Conservation (phyloP, 139 green algal genomes). For the Chlamydomonas applanata region DNA sequence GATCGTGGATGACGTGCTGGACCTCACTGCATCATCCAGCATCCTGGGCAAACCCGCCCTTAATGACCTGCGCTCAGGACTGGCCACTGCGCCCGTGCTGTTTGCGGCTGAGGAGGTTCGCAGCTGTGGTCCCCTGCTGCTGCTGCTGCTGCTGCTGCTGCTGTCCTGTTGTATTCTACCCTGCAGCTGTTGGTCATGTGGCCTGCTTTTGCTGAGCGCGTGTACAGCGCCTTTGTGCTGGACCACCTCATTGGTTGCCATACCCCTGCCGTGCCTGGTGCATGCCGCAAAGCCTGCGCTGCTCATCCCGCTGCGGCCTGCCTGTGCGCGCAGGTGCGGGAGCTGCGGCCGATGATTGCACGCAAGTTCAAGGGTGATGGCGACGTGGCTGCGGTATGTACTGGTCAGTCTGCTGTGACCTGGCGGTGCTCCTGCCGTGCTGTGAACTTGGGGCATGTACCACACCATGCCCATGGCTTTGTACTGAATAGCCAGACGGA, state of each 20-base stretch:
- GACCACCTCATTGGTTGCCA: too few species aligned
- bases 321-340: too few species aligned
- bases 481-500: too few species aligned
- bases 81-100: constrained; percentile 92
- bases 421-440: not conserved
- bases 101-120: constrained; percentile 73
- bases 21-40: constrained; percentile 77
- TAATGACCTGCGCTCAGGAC: constrained; percentile 84
- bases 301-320: too few species aligned
- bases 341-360: constrained; percentile 75
- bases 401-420: not conserved
- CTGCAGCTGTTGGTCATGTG: not conserved
- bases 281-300: too few species aligned
- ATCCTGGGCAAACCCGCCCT: constrained; percentile 93
- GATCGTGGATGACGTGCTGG: constrained; percentile 95
- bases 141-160: constrained; percentile 70
- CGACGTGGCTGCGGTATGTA: constrained; percentile 61
- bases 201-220: constrained; percentile 12
- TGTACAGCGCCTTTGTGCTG: constrained; percentile 50
- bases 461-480: too few species aligned
- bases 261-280: too few species aligned
- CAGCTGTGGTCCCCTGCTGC: constrained; percentile 55
- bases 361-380: constrained; percentile 79
- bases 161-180: too few species aligned
- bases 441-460: not conserved